These are phyloP conservation scores for Camellia granthamiana DNA, from an alignment of 148 eudicot species.

Conservation along the genomic window DNA sequence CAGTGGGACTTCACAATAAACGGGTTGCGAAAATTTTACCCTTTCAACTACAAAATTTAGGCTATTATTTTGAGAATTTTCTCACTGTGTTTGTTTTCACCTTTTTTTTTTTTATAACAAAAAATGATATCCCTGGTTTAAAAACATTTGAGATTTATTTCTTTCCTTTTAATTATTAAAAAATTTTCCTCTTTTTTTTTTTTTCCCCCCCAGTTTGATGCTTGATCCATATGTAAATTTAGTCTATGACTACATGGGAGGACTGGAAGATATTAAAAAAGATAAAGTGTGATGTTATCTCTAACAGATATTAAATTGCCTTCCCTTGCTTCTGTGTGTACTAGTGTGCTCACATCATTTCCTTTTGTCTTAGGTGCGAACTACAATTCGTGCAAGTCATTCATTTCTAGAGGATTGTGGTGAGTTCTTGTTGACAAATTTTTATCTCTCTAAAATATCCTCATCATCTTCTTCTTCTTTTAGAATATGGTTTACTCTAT, in stretches of 20 bases:
- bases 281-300: constrained; percentile 59
- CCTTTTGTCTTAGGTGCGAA: constrained; percentile 53
- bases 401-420: constrained; percentile 85
- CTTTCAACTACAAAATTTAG: constrained; percentile 30
- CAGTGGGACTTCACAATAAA: constrained; percentile 88
- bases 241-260: constrained; percentile 79
- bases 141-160: neutral
- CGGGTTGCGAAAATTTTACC: constrained; percentile 57
- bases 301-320: constrained; percentile 8
- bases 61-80: constrained; percentile 8
- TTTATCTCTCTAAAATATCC: neutral
- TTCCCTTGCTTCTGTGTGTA: neutral
- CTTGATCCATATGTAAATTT: constrained; percentile 78
- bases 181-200: too few species aligned
- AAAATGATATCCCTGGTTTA: neutral
- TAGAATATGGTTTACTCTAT: constrained; percentile 2
- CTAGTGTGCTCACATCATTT: constrained; percentile 15
- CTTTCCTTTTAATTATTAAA: too few species aligned
- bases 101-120: neutral
- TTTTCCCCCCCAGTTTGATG: constrained; percentile 59
- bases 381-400: constrained; percentile 54
- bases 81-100: neutral
- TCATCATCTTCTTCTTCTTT: neutral
- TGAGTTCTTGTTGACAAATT: constrained; percentile 28
- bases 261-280: constrained; percentile 67